Evolutionary conservation across 1,284 basidiomycete genomes (phyloP), one percentile per base, ranked within the genome.

Genomic region (Moniliophthora roreri): DNA sequence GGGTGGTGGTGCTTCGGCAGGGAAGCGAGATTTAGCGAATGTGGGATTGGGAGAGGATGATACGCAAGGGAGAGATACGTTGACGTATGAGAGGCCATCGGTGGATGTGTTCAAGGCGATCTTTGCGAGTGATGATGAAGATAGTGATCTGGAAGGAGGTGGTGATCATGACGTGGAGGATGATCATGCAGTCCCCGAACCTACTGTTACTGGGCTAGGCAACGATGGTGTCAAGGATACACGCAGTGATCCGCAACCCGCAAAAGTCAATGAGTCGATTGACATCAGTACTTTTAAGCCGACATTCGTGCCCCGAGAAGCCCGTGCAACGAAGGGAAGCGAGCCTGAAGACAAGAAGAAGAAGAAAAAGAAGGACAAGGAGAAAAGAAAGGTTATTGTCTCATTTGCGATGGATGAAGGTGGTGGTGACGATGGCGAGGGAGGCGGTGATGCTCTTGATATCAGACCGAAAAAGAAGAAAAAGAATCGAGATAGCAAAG

Each of bases 41-140:
- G 81, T 98, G 28, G 95, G 95, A 0, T 72, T 85, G 35, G 95
- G 91, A 9, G 93, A 96, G 48, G 94, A 97, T 64, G 89, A 93
- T 47, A 81, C 80, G 42, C 93, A 96, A 65, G 93, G 92, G 0
- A 69, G 80, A 38, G 94, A 97, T 64, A 95, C 85, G 9, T 74
- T 96, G 58, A 93, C 89, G 0, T 95, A 95, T 67, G 78, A 89
- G 57, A 82, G 91, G 41, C 96, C 96, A 1, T 75, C 85, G 2
- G 91, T 94, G 78, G 91, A 95, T 63, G 85, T 98, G 37, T 98
- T 98, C 79, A 96, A 96, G 67, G 93, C 93, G 1, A 95, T 95
- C 57, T 95, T 95, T 66, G 92, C 91, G 5, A 92, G 89, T 65
- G 93, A 95, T 58, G 90, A 91, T 48, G 91, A 93, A 63, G 87